Percentiles rank a stretch among this genome's conserved stretches.
phyloP scores from a whole-genome alignment of 352 stramenopile genomes.

The Phytophthora ohioensis region DNA sequence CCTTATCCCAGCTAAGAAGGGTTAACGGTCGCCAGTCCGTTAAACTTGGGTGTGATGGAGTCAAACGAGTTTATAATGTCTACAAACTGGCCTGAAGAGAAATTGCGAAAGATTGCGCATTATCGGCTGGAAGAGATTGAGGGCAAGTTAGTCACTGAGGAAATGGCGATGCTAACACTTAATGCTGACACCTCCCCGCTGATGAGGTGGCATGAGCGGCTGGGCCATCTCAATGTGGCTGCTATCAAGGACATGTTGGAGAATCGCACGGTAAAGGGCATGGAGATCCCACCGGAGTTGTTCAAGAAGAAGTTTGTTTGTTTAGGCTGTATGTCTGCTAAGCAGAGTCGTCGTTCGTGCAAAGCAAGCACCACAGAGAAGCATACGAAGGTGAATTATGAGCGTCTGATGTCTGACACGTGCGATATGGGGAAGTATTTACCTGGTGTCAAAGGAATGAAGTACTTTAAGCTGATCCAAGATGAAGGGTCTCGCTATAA shows the following conservation, averaged over 20 bases:
- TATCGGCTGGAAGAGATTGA: no score
- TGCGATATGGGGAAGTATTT: not conserved
- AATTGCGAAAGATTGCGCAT: no score
- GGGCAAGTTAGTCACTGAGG: no score
- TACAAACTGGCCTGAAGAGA: no score
- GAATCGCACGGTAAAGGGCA: not conserved
- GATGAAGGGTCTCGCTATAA: conserved; percentile 20
- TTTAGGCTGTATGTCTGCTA: not conserved
- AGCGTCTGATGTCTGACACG: not conserved
- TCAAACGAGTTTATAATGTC: no score
- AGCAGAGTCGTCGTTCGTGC: not conserved
- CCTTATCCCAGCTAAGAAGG: no score
- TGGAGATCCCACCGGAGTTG: not conserved
- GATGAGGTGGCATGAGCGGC: not conserved
- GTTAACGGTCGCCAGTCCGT: no score
- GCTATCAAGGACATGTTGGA: not conserved
- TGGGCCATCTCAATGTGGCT: not conserved
- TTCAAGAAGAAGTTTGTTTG: not conserved
- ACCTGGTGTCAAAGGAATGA: not conserved
- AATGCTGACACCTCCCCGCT: no score
- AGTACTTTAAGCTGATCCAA: conserved; percentile 19
- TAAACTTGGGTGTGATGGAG: no score
- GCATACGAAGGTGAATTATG: not conserved
- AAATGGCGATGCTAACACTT: no score
- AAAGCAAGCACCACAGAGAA: not conserved